A percentile compares a stretch with the other conserved stretches of the same genome.
Evolutionary conservation across 805 yeast genomes (phyloP).

Genomic region (Ogataea sp.): DNA sequence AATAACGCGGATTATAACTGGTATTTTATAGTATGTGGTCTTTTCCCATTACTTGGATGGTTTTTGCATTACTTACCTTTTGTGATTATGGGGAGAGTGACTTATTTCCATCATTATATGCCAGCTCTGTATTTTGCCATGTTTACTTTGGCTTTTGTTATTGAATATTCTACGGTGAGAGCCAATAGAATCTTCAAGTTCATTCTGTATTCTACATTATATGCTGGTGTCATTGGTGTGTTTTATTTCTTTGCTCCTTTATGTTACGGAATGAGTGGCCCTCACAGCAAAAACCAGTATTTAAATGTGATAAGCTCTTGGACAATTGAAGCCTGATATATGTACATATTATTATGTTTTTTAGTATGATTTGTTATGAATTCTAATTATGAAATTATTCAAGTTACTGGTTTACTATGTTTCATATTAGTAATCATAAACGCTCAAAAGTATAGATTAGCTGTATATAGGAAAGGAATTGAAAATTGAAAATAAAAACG

Average conservation of each 20-base stretch:
- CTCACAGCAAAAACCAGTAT: too few species aligned
- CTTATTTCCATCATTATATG: constrained; percentile 78
- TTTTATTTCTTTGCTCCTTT: constrained; percentile 58
- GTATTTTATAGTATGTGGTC: constrained; percentile 48
- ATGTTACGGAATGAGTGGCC: constrained; percentile 59
- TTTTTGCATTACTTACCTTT: constrained; percentile 71
- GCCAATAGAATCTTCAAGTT: constrained; percentile 20
- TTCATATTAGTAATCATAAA: too few species aligned
- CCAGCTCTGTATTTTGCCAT: constrained; percentile 79
- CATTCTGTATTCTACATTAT: constrained; percentile 31
- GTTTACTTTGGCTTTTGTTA: constrained; percentile 43
- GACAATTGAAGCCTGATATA: too few species aligned
- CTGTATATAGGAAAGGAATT: too few species aligned
- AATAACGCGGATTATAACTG: constrained; percentile 10
- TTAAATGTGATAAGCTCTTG: too few species aligned
- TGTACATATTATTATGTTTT: too few species aligned
- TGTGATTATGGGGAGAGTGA: constrained; percentile 76
- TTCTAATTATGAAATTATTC: too few species aligned
- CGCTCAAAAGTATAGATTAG: too few species aligned
- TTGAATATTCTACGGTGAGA: constrained; percentile 35
- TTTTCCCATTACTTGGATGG: constrained; percentile 78
- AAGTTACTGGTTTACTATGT: too few species aligned
- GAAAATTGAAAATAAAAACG: too few species aligned
- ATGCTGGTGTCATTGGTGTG: constrained; percentile 35
- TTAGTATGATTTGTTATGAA: too few species aligned